Conservation (phyloP, 768 basidiomycete species). For the Mycena venus region DNA sequence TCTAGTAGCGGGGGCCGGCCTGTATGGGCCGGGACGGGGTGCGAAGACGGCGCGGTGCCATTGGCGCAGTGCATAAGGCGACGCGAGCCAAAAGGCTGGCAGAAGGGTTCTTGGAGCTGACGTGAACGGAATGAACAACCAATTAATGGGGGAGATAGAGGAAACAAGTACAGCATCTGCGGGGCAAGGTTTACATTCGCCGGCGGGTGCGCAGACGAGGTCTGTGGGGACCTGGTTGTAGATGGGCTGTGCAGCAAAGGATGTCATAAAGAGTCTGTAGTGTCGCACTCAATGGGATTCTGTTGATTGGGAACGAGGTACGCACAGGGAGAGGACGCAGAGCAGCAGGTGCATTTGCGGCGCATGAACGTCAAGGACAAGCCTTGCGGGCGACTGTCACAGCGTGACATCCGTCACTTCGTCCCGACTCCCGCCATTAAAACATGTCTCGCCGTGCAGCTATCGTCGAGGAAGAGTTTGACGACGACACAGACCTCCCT, state of each 20-base stretch:
- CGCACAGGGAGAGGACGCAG: conserved; percentile 23
- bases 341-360: conserved; percentile 18
- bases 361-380: conserved; percentile 17
- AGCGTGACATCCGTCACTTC: neutral
- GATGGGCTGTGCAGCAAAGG: conserved; percentile 28
- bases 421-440: neutral
- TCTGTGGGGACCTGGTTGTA: conserved; percentile 31
- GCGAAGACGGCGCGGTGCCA: conserved; percentile 37
- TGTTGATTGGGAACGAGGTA: neutral
- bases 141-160: neutral
- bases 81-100: conserved; percentile 96
- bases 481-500: conserved; percentile 95
- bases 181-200: conserved; percentile 75
- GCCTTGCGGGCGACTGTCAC: neutral
- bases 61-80: conserved; percentile 87
- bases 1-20: conserved; percentile 11
- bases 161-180: conserved; percentile 64
- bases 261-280: conserved; percentile 33
- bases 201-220: conserved; percentile 67
- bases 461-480: conserved; percentile 84
- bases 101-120: conserved; percentile 89
- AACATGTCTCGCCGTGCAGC: conserved; percentile 75
- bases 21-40: conserved; percentile 16
- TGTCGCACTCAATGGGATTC: neutral
- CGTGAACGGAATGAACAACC: neutral